Evolutionary conservation across 2,329 filamentous ascomycete species (phyloP), one percentile per base, ranked within the genome.

Genomic region (Orbilia blumenaviensis): DNA sequence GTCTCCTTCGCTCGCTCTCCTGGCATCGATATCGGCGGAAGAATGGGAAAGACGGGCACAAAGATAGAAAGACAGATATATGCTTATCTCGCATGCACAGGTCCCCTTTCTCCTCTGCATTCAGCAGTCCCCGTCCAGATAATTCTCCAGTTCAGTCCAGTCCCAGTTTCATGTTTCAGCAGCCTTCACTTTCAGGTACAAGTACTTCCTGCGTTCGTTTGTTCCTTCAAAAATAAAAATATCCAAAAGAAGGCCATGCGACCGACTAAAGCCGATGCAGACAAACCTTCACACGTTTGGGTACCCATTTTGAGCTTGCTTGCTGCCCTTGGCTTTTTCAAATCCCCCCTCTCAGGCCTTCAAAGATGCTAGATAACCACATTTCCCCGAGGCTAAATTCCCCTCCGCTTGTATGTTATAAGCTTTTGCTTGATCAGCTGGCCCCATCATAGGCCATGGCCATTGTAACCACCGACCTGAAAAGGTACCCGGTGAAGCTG

Each of bases 161-260:
- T 46, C 41, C n/a, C 27, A 34, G 68, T 73, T 66, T 66, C 66
- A 69, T 61, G 66, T 69, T 69, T 69, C 60, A 50, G 52, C 29
- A 67, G 64, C 50, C 42, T 63, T 41, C 29, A 38, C 56, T 36
- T 42, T 46, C 66, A 71, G 58, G 66, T 63, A 71, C 66, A 42
- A 34, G 52, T 56, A 42, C 62, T 62, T 46, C 29, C 52, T 52
- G 46, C 21, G 21, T 36, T 61, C 42, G 54, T 54, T 34, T 27
- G 48, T 8, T 29, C 23, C 12, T 48, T 48, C 41, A 34, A 34
- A 34, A 34, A 34, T 6, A 38, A 38, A 38, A 38, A 46, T 9
- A 21, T n/a, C n/a, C n/a, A 32, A 36, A 34, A 23, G 38, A 16
- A 50, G 27, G 29, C 16, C 54, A 62, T 42, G 54, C 66, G 54